Conservation (phyloP, 257 asterid genomes). For the Ligustrum vulgare region DNA sequence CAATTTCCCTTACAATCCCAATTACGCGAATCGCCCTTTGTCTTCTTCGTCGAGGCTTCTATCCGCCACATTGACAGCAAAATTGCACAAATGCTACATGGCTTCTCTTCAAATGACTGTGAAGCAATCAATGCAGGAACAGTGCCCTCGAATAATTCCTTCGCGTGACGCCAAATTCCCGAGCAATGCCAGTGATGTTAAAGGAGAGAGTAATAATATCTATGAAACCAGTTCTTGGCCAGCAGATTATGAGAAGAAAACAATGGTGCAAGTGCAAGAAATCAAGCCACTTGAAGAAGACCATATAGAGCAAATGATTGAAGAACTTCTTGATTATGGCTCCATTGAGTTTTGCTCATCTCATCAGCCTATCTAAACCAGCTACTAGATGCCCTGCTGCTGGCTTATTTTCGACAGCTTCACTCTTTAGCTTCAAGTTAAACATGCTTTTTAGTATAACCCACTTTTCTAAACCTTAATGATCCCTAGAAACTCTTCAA, state of each 20-base stretch:
- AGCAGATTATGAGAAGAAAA: slow-evolving; percentile 16
- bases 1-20: slow-evolving; percentile 49
- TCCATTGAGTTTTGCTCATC: slow-evolving; percentile 52
- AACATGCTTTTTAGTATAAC: not conserved
- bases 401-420: not conserved
- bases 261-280: slow-evolving; percentile 25
- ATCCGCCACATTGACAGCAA: slow-evolving; percentile 58
- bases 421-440: not conserved
- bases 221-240: slow-evolving; percentile 20
- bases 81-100: slow-evolving; percentile 63
- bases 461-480: not conserved
- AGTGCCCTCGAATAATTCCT: not conserved
- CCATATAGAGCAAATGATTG: slow-evolving; percentile 70
- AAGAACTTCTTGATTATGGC: slow-evolving; percentile 63
- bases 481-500: not conserved
- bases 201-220: not conserved
- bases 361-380: slow-evolving; percentile 29
- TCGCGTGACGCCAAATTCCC: not conserved
- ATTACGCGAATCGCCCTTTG: slow-evolving; percentile 30
- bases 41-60: slow-evolving; percentile 39
- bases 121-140: slow-evolving; percentile 22
- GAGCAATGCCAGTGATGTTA: not conserved
- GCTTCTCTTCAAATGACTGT: slow-evolving; percentile 50
- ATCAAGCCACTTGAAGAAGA: slow-evolving; percentile 57
- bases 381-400: not conserved